Evolutionary conservation across 768 basidiomycete genomes (phyloP), one percentile per base, ranked within the genome.

Genomic region (Galerina sulciceps): DNA sequence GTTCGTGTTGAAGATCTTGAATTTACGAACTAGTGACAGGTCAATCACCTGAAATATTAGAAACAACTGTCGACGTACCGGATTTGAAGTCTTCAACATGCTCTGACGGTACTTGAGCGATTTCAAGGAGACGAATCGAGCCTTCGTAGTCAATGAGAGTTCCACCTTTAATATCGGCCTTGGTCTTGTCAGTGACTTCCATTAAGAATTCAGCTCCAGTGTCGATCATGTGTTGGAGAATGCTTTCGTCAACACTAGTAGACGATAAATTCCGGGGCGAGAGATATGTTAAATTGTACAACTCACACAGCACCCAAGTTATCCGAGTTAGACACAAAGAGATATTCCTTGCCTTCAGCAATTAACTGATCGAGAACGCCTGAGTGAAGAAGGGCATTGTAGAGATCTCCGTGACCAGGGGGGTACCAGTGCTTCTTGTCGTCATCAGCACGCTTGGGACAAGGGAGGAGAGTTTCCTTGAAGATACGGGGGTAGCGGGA

Each of bases 131-230:
- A 51, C 93, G 87, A 53, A 96, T 85, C 35, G 85, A 86, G 43
- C 93, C 94, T 38, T 97, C 91, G 70, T 95, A 95, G 75, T 94
- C 79, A 65, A 96, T 90, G 68, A 94, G 82, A 57, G 93, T 94
- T 73, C 92, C 92, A 75, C 90, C 90, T 86, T 75, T 75, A 60
- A 75, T 67, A 47, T 89, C 94, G 49, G 90, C 93, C 83, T 96
- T 95, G 69, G 94, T 96, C 85, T 96, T 96, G 81, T 96, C 93
- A 10, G 95, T 97, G 61, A 96, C 90, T 75, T 96, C 93, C 93
- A 94, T 94, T 72, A 94, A 74, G 78, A 94, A 95, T 74, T 96
- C 94, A 26, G 90, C 85, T 61, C 86, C 76, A 10, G 84, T 82
- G 68, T 91, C 85, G 64, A 91, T 83, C 90, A 96, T 94, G 72